phyloP scores from a whole-genome alignment of 495 filamentous ascomycete genomes.

The Penicillium pancosmium region DNA sequence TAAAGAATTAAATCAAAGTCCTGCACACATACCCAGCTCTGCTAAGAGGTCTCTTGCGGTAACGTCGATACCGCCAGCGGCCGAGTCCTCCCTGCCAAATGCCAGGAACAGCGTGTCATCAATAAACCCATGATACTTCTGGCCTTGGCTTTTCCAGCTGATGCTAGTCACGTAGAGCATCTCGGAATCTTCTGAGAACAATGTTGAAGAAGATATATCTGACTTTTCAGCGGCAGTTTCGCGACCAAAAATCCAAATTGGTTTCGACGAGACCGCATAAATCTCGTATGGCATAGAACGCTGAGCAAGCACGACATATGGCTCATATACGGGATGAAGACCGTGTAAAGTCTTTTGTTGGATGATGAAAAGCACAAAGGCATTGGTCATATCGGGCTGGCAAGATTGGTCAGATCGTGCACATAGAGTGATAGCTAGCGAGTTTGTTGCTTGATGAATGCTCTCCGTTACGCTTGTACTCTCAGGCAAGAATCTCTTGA shows the following conservation, averaged over 20 bases:
- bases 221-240: no score
- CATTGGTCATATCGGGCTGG: constrained; percentile 24
- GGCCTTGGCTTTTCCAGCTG: constrained; percentile 48
- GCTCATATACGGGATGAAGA: no score
- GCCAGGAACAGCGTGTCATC: constrained; percentile 53
- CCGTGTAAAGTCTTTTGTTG: no score
- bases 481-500: constrained; percentile 20
- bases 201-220: no score
- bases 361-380: no score
- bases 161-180: constrained; percentile 56
- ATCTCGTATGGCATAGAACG: no score
- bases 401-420: constrained; percentile 47
- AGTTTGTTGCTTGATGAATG: constrained; percentile 60
- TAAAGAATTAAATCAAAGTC: no score
- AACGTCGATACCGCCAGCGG: constrained; percentile 48
- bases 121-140: constrained; percentile 50
- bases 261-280: no score
- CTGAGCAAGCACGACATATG: no score
- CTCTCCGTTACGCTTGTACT: constrained; percentile 29
- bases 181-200: no score
- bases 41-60: constrained; percentile 47
- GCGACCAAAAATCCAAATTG: no score
- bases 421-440: constrained; percentile 54
- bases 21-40: constrained; percentile 35
- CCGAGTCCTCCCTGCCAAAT: constrained; percentile 53